Base-by-base conservation (phyloP, 176 grass and related monocot species). In the Musa itinerans region DNA sequence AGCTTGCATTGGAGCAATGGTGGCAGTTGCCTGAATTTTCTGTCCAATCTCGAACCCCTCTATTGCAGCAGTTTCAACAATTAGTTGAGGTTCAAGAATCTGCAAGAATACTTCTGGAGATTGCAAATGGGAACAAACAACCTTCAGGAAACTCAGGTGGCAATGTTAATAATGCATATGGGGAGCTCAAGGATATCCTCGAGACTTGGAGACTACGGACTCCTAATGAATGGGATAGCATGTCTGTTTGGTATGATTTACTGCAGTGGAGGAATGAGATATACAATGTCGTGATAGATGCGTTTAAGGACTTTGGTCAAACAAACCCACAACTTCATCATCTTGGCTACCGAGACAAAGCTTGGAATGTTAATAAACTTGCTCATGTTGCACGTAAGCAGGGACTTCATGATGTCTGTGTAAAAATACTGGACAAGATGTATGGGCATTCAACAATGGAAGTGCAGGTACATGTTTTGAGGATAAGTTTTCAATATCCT, bases 201-300 rank as follows among this genome's bases (percentile, higher is more conserved):
- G 95, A 99, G 80, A 99, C 95, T 17, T 99, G 95, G 95, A 92
- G 95, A 73, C 81, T 94, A 65, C 80, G 95, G 23, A 99, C 91
- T 83, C 95, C 95, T 49, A 99, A 99, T 25, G 95, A 99, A 72
- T 99, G 95, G 95, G 95, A 99, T 43, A 79, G 83, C 77, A 94
- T 93, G 77, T 94, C 91, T 77, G 81, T 99, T 76, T 99, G 95
- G 95, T 99, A 99, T 61, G 95, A 99, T 68, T 78, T 99, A 52
- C 88, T 94, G n/a, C 95, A 99, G 16, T 99, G 95, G 95, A 94
- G 95, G 79, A 99, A 99, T 81, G 95, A 99, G 83, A 94, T 92
- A 91, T 99, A 99, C 76, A 99, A 99, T 87, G 90, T 91, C 75
- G 95, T 99, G 73, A 99, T 99, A 66, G 95, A 99, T 62, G 88